Evolutionary conservation across 148 eudicot species (phyloP), one percentile per base, ranked within the genome.

Genomic region (Camellia granthamiana): DNA sequence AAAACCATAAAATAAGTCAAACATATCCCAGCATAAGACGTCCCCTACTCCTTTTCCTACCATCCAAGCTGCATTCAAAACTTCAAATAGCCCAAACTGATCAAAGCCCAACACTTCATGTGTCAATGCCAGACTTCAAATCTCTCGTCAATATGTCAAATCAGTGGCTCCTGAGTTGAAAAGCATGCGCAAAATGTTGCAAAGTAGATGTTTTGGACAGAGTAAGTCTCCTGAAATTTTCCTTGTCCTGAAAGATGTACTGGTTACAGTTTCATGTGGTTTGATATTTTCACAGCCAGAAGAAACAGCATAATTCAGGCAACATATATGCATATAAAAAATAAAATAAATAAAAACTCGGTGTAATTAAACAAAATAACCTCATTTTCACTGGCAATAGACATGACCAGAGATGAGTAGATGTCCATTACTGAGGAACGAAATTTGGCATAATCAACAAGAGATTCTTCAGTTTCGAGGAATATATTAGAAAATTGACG

Each of bases 391-490:
- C 16, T 30, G 44, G 42, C 13, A 65, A 23, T 9, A 8, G 69
- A 65, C 69, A 65, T 9, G 38, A 14, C 38, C 69, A 65, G 69
- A 65, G 69, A 65, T 30, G 69, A 1, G 44, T 30, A 65, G 69
- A 41, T 65, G 30, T 3, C 69, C 44, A 21, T 23, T 65, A 65
- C 30, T 65, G 69, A 65, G 69, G 41, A 65, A 41, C 42, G 2
- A 30, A 65, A 65, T 30, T 65, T 65, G 14, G 69, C 15, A 65
- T 30, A 65, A 23, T 65, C 69, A 23, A 21, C 43, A 3, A 23
- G 69, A 65, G 69, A 5, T 65, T 65, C 69, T 65, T 10, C 69
- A 65, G 44, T 65, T 65, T 65, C 14, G 18, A 65, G 69, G 13
- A 65, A 30, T 9, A 30, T 30, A 30, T 0, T 9, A 8, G 42